Base-by-base conservation (phyloP, 75 land plant species). In the Selaginella tamariscina region DNA sequence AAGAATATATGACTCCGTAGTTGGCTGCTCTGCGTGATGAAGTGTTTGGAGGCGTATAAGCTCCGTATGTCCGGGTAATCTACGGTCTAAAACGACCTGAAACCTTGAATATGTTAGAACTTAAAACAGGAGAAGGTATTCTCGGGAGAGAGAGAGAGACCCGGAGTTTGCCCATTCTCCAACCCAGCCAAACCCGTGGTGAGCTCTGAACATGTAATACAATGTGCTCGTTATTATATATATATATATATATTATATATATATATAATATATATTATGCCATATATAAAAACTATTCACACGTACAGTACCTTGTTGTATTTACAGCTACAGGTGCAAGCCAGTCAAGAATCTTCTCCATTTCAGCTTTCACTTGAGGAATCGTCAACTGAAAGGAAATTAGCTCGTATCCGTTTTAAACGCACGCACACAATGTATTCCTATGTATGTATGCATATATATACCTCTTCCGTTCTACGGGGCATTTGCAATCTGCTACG, bases 141-240 rank as follows among this genome's bases (percentile, higher is more conserved):
- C 5, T 5, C 49, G n/a, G n/a, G n/a, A 39, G 15, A 5, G 20
- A 44, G 22, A 57, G 31, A 63, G 84, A 78, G 32, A 89, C 94
- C 94, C 73, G 1, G 77, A 74, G 65, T 81, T 90, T 72, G 96
- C 96, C 96, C 96, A 90, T 66, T 90, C 96, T 72, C 96, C 96
- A 71, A 90, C 88, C 92, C 96, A 88, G 21, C 96, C 96, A 77
- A 88, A 90, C 30, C 88, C 92, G 77, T 90, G 96, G 75, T 90
- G 96, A 70, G 83, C 84, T 76, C 96, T 90, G 15, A 15, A 39
- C 11, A 39, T 39, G 5, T 5, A 39, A 39, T 5, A 39, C 11
- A 39, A 15, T 5, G 15, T 5, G 49, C 49, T 39, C 11, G 49
- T 39, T 39, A 39, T 5, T 15, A 15, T 39, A 5, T 15, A 39